Base-by-base conservation (phyloP, 768 basidiomycete species). In the Tephrocybe sp. region DNA sequence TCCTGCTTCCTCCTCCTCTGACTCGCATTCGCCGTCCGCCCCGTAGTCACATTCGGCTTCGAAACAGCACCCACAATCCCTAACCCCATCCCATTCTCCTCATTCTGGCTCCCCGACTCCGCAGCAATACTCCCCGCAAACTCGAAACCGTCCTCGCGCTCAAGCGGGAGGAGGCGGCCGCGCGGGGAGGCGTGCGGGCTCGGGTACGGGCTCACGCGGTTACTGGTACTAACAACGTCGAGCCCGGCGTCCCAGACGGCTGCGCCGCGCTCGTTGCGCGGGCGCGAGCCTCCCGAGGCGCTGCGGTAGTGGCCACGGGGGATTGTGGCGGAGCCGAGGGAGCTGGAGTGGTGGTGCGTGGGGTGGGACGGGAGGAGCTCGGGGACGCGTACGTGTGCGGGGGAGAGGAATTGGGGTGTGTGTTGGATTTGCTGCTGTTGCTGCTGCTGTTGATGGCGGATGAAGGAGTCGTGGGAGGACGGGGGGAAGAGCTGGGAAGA, bases 41-140 rank as follows among this genome's bases (percentile, higher is more conserved):
- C 84, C 28, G 93, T 96, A 37, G 94, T 97, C 12, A 97, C 94
- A 53, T 92, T 92, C 64, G 81, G 86, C 66, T 89, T 89, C 25
- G 81, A 77, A 1, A 62, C 60, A 9, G 51, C 40, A 46, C 53
- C 43, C 31, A 21, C 52, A 19, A 16, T 19, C 19, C 22, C 27
- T 36, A 38, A 46, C 28, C 41, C 48, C 16, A 64, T 13, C 38
- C 52, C 9, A 13, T 21, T 1, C 43, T 22, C 19, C n/a, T 35
- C 49, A 19, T 16, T 21, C 6, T 42, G 35, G 28, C 28, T 24
- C 9, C 32, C 35, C n/a, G 6, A 26, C 16, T 43, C 26, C 36
- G 44, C 13, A 56, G 56, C 26, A 54, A 60, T 34, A 41, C 49
- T 24, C 53, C 59, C 18, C 60, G 28, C 2, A 9, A 51, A 59